Evolutionary conservation across 1,284 basidiomycete genomes (phyloP).

Genomic region (Trametes sp.): DNA sequence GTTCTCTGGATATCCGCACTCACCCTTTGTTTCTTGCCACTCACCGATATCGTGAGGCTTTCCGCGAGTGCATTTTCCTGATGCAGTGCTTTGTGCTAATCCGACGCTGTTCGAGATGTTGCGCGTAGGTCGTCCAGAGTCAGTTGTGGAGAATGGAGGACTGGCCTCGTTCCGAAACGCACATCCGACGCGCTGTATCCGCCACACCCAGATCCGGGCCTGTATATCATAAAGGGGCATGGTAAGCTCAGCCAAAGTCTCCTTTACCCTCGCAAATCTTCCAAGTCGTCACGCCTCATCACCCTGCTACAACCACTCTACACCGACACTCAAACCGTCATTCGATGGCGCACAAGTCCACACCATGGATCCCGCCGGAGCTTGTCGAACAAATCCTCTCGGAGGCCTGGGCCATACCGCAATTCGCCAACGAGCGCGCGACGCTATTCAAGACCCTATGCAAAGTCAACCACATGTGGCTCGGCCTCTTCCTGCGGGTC

Average conservation of each 20-base stretch:
- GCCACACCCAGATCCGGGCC: constrained; percentile 10
- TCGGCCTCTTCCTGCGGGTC: constrained; percentile 40
- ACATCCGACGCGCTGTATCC: constrained; percentile 16
- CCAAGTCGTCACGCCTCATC: background rate
- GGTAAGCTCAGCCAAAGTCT: background rate
- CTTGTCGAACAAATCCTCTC: constrained; percentile 46
- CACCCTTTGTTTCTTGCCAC: too few species aligned
- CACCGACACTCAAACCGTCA: background rate
- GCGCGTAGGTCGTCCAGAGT: background rate
- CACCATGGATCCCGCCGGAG: constrained; percentile 44
- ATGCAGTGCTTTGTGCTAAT: too few species aligned
- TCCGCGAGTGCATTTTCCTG: background rate
- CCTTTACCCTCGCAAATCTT: background rate
- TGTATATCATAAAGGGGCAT: constrained; percentile 12
- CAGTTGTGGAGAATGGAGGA: background rate
- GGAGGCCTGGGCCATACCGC: constrained; percentile 43
- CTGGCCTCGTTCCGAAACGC: constrained; percentile 12
- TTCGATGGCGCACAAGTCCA: constrained; percentile 6
- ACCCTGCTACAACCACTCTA: background rate
- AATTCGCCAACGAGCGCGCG: constrained; percentile 42
- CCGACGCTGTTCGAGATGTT: too few species aligned
- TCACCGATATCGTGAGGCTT: background rate
- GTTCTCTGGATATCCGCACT: too few species aligned
- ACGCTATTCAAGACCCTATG: constrained; percentile 42
- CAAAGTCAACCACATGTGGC: constrained; percentile 43